Evolutionary conservation across 306 rosid species (phyloP).

Genomic region (Geum urbanum): DNA sequence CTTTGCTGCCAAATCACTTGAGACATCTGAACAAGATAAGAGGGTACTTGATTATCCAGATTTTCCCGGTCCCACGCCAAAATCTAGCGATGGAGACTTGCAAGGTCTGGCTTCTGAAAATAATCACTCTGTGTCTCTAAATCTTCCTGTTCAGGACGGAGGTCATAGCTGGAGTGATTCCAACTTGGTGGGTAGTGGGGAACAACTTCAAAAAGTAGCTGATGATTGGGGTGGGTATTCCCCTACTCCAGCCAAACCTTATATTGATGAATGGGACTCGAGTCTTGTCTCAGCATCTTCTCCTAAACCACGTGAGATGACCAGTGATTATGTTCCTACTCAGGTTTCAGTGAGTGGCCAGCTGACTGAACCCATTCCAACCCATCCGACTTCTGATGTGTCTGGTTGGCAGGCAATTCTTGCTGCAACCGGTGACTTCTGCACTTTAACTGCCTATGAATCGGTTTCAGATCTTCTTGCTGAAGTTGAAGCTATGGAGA

Average conservation of each 20-base stretch:
- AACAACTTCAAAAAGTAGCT: slow-evolving; percentile 34
- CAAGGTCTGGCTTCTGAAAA: slow-evolving; percentile 33
- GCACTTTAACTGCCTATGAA: slow-evolving; percentile 58
- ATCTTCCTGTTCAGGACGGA: slow-evolving; percentile 39
- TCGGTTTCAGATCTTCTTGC: slow-evolving; percentile 97
- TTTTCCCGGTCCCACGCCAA: slow-evolving; percentile 26
- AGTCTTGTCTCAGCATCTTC: slow-evolving; percentile 49
- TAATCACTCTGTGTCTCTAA: slow-evolving; percentile 35
- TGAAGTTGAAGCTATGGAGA: slow-evolving; percentile 97
- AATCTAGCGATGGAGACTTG: slow-evolving; percentile 26
- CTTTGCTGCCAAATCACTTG: slow-evolving; percentile 35
- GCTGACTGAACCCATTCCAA: slow-evolving; percentile 43
- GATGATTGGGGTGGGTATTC: slow-evolving; percentile 45
- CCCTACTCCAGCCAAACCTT: slow-evolving; percentile 38
- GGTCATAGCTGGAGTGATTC: slow-evolving; percentile 59
- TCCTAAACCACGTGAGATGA: slow-evolving; percentile 36
- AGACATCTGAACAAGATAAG: slow-evolving; percentile 29
- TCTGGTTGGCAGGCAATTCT: slow-evolving; percentile 72
- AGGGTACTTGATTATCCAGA: slow-evolving; percentile 26
- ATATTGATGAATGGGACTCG: slow-evolving; percentile 59
- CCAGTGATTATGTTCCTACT: slow-evolving; percentile 34
- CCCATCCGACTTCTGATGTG: slow-evolving; percentile 49
- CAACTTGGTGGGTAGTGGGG: slow-evolving; percentile 39
- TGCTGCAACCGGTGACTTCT: slow-evolving; percentile 62
- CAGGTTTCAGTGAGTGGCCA: slow-evolving; percentile 42